These are phyloP conservation scores for Zymoseptoria tritici DNA, from an alignment of 2,329 filamentous ascomycete species.

Conservation along the genomic window DNA sequence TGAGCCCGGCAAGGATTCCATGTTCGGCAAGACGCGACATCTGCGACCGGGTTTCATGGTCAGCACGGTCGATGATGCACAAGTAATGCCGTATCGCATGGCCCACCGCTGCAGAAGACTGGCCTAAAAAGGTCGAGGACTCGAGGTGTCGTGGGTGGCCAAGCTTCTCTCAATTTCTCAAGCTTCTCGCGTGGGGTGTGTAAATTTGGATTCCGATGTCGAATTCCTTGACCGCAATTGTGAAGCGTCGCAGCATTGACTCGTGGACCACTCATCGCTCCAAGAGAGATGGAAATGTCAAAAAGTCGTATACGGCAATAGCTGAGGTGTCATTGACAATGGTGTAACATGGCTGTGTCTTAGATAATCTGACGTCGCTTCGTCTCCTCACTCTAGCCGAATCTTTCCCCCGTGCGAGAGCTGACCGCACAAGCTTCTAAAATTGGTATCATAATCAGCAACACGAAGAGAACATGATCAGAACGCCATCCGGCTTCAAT, in stretches of 20 bases:
- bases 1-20: neutral
- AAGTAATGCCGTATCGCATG: neutral
- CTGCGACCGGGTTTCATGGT: neutral
- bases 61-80: neutral
- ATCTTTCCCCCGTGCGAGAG: neutral
- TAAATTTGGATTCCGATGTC: neutral
- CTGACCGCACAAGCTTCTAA: neutral
- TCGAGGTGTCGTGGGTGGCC: neutral
- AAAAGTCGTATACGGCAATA: neutral
- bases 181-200: neutral
- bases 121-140: neutral
- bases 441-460: constrained; percentile 6
- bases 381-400: neutral
- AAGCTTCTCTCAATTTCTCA: neutral
- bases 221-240: neutral
- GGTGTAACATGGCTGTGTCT: neutral
- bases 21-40: neutral
- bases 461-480: neutral
- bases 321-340: neutral
- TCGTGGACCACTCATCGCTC: neutral
- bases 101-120: too few species aligned
- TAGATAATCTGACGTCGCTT: neutral
- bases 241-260: neutral
- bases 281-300: neutral
- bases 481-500: neutral